Evolutionary conservation across 257 asterid genomes (phyloP).

Genomic region (Lantana camara): DNA sequence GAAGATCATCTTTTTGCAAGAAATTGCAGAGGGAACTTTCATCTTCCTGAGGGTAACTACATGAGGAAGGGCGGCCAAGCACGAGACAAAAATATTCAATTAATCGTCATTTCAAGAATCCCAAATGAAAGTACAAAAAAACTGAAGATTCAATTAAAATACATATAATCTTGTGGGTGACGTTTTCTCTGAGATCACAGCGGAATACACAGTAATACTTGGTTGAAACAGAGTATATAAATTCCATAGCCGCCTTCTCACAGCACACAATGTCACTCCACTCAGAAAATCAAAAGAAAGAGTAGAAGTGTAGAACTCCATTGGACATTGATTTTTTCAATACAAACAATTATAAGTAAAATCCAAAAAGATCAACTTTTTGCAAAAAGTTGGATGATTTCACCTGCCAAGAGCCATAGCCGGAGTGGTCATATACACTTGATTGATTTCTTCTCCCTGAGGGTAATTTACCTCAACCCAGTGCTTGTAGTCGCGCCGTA

Average conservation of each 20-base stretch:
- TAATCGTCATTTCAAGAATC: neutral
- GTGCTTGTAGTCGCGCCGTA: constrained; percentile 49
- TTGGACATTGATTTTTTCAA: neutral
- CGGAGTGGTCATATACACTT: constrained; percentile 36
- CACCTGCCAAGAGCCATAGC: constrained; percentile 46
- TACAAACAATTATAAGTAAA: neutral
- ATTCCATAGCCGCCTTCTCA: constrained; percentile 47
- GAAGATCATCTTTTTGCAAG: too few relatives aligned
- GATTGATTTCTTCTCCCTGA: constrained; percentile 36
- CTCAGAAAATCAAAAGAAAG: too few relatives aligned
- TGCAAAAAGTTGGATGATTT: neutral
- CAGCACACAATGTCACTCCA: constrained; percentile 27
- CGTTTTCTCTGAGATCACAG: constrained; percentile 32
- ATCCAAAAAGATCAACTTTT: neutral
- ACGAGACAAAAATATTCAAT: neutral
- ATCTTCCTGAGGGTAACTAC: too few relatives aligned
- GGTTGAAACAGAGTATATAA: constrained; percentile 51
- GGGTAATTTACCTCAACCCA: constrained; percentile 52
- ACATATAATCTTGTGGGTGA: constrained; percentile 40
- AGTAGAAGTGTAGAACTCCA: neutral
- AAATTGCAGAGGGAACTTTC: too few relatives aligned
- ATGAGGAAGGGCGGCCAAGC: constrained; percentile 37
- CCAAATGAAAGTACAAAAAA: neutral
- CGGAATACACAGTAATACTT: constrained; percentile 54
- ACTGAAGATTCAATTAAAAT: neutral